Percentiles rank a stretch among this genome's conserved stretches.
These are phyloP conservation scores for Argentina anserina DNA, from an alignment of 306 rosid genomes.

Conservation along the genomic window DNA sequence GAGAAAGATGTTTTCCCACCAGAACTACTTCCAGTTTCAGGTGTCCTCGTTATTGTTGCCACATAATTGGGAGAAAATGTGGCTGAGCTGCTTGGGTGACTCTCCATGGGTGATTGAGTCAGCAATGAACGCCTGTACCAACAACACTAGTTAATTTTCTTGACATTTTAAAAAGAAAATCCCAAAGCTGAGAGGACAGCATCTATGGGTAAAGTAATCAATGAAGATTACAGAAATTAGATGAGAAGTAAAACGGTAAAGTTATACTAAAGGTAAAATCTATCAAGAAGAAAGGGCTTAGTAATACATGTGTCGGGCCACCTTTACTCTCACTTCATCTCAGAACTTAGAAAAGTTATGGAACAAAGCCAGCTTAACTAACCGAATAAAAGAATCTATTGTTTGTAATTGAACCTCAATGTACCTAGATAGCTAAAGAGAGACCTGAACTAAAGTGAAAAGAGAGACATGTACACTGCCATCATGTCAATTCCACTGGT, in stretches of 20 bases:
- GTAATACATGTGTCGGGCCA: neutral
- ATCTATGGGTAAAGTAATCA: neutral
- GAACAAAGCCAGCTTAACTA: neutral
- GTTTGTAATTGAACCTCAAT: neutral
- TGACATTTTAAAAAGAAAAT: neutral
- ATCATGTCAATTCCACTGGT: constrained; percentile 69
- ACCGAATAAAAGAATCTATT: neutral
- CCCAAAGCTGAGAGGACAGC: neutral
- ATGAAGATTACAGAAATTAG: neutral
- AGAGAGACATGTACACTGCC: constrained; percentile 75
- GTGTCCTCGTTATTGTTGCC: constrained; percentile 31
- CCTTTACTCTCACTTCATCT: neutral
- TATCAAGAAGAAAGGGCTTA: neutral
- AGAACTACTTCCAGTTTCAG: constrained; percentile 43
- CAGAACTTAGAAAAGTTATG: neutral
- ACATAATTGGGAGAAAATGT: constrained; percentile 40
- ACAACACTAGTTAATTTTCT: neutral
- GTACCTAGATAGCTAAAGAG: neutral
- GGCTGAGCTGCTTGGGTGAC: constrained; percentile 29
- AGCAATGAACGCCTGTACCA: constrained; percentile 87
- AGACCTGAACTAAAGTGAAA: neutral
- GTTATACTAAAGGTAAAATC: neutral
- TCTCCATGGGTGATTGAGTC: constrained; percentile 65
- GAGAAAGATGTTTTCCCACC: constrained; percentile 34
- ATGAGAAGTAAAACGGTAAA: neutral